Conservation (phyloP, 2,329 filamentous ascomycete species). For the Reticulascus tulasneorum region DNA sequence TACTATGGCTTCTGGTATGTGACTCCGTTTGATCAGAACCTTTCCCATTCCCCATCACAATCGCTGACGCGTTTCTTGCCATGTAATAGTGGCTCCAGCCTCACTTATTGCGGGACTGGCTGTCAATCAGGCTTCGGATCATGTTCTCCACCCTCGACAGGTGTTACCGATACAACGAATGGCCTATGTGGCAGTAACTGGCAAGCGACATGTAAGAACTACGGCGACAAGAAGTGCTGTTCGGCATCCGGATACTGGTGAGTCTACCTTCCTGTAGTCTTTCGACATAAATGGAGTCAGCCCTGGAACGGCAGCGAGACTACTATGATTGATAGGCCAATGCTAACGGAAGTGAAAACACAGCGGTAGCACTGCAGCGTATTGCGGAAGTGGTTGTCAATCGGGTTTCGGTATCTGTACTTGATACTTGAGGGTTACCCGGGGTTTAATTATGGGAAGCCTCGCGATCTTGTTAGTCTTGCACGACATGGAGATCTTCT, state of each 20-base stretch:
- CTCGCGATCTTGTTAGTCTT: no score
- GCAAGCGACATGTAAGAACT: constrained; percentile 27
- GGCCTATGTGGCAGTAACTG: constrained; percentile 29
- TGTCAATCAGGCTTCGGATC: constrained; percentile 30
- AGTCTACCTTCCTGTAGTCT: constrained; percentile 7
- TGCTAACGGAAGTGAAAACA: constrained; percentile 5
- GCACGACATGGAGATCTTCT: no score
- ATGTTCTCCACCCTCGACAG: constrained; percentile 20
- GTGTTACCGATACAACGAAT: constrained; percentile 28
- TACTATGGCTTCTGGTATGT: constrained; percentile 36
- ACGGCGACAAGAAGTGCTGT: constrained; percentile 29
- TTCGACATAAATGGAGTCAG: not conserved
- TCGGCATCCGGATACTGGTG: constrained; percentile 32
- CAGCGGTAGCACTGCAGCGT: constrained; percentile 21
- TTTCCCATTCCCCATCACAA: not conserved
- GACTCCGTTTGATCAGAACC: not conserved
- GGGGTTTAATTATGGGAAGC: no score
- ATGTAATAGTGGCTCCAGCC: constrained; percentile 24
- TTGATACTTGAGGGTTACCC: constrained; percentile 9
- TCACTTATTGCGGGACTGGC: constrained; percentile 32
- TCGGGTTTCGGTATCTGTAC: constrained; percentile 26
- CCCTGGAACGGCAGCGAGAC: not conserved
- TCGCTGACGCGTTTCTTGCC: constrained; percentile 5
- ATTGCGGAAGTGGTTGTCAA: constrained; percentile 32
- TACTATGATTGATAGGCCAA: not conserved